Percentiles rank a stretch among this genome's conserved stretches.
phyloP scores from a whole-genome alignment of 345 rosid species.

The Clarkia xantiana region DNA sequence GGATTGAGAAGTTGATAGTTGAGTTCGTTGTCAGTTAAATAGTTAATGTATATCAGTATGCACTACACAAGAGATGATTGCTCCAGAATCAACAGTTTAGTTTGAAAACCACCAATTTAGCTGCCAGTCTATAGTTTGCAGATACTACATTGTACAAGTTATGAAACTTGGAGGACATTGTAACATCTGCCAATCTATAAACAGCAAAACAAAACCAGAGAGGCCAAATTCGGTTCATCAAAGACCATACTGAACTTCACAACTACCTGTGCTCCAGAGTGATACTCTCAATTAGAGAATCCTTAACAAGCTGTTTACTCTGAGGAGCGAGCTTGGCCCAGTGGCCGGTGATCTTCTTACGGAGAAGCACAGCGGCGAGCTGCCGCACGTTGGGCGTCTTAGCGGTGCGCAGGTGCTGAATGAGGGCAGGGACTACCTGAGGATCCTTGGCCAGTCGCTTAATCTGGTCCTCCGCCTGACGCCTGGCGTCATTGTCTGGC shows the following conservation, averaged over 20 bases:
- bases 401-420: slow-evolving; percentile 97
- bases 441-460: slow-evolving; percentile 93
- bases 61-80: too few relatives aligned
- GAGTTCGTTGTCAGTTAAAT: too few relatives aligned
- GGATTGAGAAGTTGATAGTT: too few relatives aligned
- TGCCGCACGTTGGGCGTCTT: slow-evolving; percentile 98
- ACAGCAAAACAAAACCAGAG: neutral
- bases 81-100: too few relatives aligned
- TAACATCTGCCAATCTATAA: too few relatives aligned
- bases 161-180: too few relatives aligned
- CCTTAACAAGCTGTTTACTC: slow-evolving; percentile 66
- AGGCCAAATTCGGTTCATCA: too few relatives aligned
- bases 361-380: slow-evolving; percentile 96
- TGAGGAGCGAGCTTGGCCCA: slow-evolving; percentile 94
- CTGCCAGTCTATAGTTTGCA: too few relatives aligned
- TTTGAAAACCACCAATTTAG: too few relatives aligned
- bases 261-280: slow-evolving; percentile 77
- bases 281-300: slow-evolving; percentile 84
- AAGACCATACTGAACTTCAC: too few relatives aligned
- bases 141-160: too few relatives aligned
- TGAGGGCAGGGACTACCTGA: slow-evolving; percentile 89
- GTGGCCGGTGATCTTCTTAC: slow-evolving; percentile 96
- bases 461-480: slow-evolving; percentile 98
- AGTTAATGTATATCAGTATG: too few relatives aligned
- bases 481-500: slow-evolving; percentile 97